Base-by-base conservation (phyloP, 495 filamentous ascomycete genomes). In the Endocarpon pusillum region DNA sequence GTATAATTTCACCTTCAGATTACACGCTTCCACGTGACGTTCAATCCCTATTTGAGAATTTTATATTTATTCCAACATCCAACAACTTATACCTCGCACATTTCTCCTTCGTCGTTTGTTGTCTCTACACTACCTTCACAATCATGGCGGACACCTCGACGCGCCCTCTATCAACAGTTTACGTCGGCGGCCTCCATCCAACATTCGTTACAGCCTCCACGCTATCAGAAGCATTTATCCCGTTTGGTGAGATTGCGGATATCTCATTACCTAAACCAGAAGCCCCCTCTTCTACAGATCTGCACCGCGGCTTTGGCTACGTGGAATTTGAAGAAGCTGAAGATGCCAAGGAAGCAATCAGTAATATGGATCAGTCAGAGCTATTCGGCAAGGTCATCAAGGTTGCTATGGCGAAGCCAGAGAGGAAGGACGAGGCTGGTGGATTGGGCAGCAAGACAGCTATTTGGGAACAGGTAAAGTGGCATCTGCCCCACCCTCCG, bases 331-430 rank as follows among this genome's bases (percentile, higher is more conserved):
- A 94, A 46, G 61, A 80, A 21, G 65, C 73, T 15, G 73, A 73
- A 35, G 89, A 99, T 57, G 86, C 85, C 31, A 77, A 75, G 39
- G 89, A 94, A 54, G 89, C 89, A 23, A 93, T 99, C 49, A 83
- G 96, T 64, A 99, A 99, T 54, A 94, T 96, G 91, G 82, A 99
- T 46, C 84, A 91, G 48, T 76, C 84, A 39, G 85, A 94, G 61
- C 65, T 99, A n/a, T 94, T 82, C 49, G 91, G 87, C 2, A 67
- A 81, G 20, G 79, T 89, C 2, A 76, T 99, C 54, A 92, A 81
- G 52, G 89, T 96, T 12, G 82, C 82, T 10, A 67, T 74, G 22
- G 89, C 91, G 19, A 99, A 94, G 56, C 74, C 85, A 18, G 14
- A n/a, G 12, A 84, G 86, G 41, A 94, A 92, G 66, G 83, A 87